Evolutionary conservation across 169 alveolate genomes (phyloP), one percentile per base, ranked within the genome.

Genomic region (Cryptosporidium canis): DNA sequence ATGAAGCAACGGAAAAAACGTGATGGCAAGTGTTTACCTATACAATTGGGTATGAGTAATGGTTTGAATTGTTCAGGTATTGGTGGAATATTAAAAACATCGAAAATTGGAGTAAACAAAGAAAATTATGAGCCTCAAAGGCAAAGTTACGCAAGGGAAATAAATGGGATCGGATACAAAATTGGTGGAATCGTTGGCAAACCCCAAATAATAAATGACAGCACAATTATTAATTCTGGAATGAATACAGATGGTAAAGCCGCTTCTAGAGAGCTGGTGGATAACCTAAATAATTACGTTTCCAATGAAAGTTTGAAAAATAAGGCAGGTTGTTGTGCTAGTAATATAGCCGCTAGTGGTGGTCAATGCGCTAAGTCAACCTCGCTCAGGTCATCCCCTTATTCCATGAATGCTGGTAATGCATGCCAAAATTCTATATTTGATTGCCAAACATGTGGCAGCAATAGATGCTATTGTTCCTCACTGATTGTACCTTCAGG

Each of bases 1-100:
- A 77, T 77, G 87, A 77, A 77, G 27, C 87, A 77, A 45, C 37
- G 87, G 24, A 77, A 77, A 77, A 77, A 77, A 41, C 70, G 87
- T 24, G 87, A 77, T 61, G 72, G 77, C 14, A 77, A 61, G 53
- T 55, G 87, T 5, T n/a, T 77, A n/a, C 72, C 72, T 24, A 9
- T 77, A 11, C 72, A 55, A 8, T 39, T 77, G 21, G 64, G 64
- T 37, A 41, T 39, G 65, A 77, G 71, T 12, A 58, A 35, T 61
- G 27, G 24, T 37, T 31, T 77, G 68, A 77, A 61, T 41, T 58
- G 72, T 58, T 27, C 53, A 47, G 31, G 44, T 48, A 55, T 70
- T 29, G 43, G 83, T 67, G 64, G 66, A 5, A 0, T 51, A 37
- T 51, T 70, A 29, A 70, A 70, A 14, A 48, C 84, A 55, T 37